Conservation (phyloP, 768 basidiomycete genomes). For the Symmetrospora coprosmae region DNA sequence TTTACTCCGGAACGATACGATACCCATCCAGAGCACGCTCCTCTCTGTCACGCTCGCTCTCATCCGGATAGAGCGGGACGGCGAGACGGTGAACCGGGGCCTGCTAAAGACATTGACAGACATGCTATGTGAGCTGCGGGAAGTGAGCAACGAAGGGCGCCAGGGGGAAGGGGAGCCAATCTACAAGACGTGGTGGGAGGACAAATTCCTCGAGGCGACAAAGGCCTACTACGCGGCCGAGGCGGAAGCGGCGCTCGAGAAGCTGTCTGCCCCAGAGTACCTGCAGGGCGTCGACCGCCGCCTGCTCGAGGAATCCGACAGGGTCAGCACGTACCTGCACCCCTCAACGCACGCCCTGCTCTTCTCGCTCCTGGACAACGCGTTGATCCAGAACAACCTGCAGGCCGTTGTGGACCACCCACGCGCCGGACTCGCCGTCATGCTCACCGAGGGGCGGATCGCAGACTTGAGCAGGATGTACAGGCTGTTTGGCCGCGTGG, state of each 20-base stretch:
- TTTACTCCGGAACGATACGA: slow-evolving; percentile 39
- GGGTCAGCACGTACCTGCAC: slow-evolving; percentile 73
- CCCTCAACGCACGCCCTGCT: slow-evolving; percentile 57
- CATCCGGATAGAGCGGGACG: slow-evolving; percentile 80
- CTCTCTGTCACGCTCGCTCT: slow-evolving; percentile 68
- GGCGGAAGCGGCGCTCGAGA: slow-evolving; percentile 53
- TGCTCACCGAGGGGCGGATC: slow-evolving; percentile 67
- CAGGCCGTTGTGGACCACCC: slow-evolving; percentile 59
- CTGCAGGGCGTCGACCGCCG: slow-evolving; percentile 66
- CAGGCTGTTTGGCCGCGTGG: slow-evolving; percentile 55
- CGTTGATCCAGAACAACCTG: slow-evolving; percentile 66
- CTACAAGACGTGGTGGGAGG: slow-evolving; percentile 74
- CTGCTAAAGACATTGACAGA: slow-evolving; percentile 67
- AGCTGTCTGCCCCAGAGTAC: slow-evolving; percentile 68
- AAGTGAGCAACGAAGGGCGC: slow-evolving; percentile 37
- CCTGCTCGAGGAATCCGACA: slow-evolving; percentile 65
- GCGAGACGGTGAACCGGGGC: slow-evolving; percentile 74
- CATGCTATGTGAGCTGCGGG: slow-evolving; percentile 57
- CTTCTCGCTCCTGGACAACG: slow-evolving; percentile 57
- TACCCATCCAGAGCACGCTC: slow-evolving; percentile 65
- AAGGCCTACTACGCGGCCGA: slow-evolving; percentile 64
- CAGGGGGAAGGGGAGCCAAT: slow-evolving; percentile 42
- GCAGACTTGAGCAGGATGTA: slow-evolving; percentile 68
- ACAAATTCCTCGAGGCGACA: slow-evolving; percentile 61
- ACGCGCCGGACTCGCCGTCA: slow-evolving; percentile 67